phyloP scores from a whole-genome alignment of 192 early-diverging fungal species.

The Thamnidium elegans region DNA sequence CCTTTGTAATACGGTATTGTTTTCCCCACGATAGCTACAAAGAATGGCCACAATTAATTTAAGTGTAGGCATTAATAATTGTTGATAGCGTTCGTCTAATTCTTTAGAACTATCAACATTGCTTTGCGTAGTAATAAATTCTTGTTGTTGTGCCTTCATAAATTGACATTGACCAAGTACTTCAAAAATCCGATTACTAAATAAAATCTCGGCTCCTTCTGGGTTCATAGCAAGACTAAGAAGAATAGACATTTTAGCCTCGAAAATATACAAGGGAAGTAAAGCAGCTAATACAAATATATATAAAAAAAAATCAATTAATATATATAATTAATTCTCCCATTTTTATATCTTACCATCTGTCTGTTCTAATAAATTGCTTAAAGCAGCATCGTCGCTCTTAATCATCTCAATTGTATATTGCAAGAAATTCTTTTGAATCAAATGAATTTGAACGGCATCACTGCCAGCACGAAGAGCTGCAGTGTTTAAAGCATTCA shows the following conservation, averaged over 20 bases:
- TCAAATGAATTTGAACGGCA: conserved; percentile 4
- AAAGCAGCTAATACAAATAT: conserved; percentile 5
- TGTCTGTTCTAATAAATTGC: not conserved
- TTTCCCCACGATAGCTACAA: conserved; percentile 1
- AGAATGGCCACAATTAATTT: conserved; percentile 19
- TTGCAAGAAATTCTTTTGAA: conserved; percentile 4
- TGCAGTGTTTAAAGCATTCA: conserved; percentile 59
- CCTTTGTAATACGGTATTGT: conserved; percentile 8
- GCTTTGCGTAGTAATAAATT: not conserved
- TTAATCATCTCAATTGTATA: conserved; percentile 4
- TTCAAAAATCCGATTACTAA: conserved; percentile 6
- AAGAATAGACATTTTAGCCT: conserved; percentile 13
- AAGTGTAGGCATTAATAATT: conserved; percentile 19
- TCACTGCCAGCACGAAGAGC: not conserved
- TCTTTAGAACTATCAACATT: conserved; percentile 1
- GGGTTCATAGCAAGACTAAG: conserved; percentile 1
- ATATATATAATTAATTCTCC: not conserved
- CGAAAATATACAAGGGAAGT: conserved; percentile 13
- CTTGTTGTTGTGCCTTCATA: conserved; percentile 12
- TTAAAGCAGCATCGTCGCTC: not conserved
- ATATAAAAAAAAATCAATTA: not conserved
- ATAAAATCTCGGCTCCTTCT: not conserved
- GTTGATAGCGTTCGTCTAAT: conserved; percentile 9
- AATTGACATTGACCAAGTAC: conserved; percentile 10
- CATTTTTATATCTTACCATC: conserved; percentile 2